phyloP scores from a whole-genome alignment of 2,329 filamentous ascomycete genomes.

The Neophaeococcomyces aloes region DNA sequence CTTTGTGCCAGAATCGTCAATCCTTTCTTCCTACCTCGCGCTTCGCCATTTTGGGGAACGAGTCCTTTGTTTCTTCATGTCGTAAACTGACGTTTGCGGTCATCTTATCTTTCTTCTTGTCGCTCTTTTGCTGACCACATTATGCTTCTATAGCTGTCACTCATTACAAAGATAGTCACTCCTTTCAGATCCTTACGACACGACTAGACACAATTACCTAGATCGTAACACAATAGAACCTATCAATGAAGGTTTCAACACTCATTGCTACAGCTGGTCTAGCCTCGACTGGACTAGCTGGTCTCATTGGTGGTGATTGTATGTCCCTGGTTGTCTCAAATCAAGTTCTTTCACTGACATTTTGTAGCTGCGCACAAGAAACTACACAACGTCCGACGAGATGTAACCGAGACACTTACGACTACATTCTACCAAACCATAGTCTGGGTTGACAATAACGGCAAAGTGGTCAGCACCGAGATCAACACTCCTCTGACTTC shows the following conservation, averaged over 20 bases:
- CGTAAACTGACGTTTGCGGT: conserved; percentile 1
- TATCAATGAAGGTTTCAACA: conserved; percentile 1
- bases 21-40: background rate
- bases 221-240: background rate
- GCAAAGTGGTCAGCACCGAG: conserved; percentile 38
- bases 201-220: background rate
- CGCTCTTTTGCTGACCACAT: conserved; percentile 1
- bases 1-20: background rate
- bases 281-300: background rate
- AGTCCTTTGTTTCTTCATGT: background rate
- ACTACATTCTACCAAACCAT: conserved; percentile 37
- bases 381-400: conserved; percentile 8
- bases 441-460: conserved; percentile 51
- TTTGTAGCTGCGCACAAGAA: conserved; percentile 1
- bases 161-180: background rate
- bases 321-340: background rate
- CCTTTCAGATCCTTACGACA: background rate
- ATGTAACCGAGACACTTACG: conserved; percentile 29
- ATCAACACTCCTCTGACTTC: conserved; percentile 24
- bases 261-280: background rate
- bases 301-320: background rate
- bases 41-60: background rate
- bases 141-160: conserved; percentile 4
- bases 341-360: background rate
- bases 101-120: background rate